These are phyloP conservation scores for Trypanosoma vivax DNA, from an alignment of 208 protist species.

Conservation along the genomic window DNA sequence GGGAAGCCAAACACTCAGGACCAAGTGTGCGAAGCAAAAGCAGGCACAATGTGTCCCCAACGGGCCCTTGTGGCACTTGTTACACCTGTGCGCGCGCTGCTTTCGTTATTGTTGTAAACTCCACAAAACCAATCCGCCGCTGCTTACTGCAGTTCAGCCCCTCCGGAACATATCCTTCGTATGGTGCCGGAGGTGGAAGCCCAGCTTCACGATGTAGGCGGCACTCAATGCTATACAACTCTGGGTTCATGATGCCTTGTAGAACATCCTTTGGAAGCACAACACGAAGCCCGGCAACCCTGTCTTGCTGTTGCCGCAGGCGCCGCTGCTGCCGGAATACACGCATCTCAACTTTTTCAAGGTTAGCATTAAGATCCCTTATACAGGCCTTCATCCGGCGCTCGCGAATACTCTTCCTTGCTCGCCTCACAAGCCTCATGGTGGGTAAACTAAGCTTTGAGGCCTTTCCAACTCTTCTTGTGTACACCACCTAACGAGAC, in stretches of 20 bases:
- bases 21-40: not conserved
- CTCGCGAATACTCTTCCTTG: slow-evolving; percentile 83
- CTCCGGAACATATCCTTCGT: slow-evolving; percentile 35
- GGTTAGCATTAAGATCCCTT: slow-evolving; percentile 72
- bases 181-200: slow-evolving; percentile 58
- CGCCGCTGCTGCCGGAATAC: slow-evolving; percentile 62
- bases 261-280: slow-evolving; percentile 50
- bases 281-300: slow-evolving; percentile 23
- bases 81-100: slow-evolving; percentile 24
- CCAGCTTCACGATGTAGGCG: slow-evolving; percentile 73
- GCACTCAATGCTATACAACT: slow-evolving; percentile 80
- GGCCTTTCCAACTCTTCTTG: not conserved
- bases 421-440: slow-evolving; percentile 84
- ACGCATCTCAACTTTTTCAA: slow-evolving; percentile 78
- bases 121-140: slow-evolving; percentile 70
- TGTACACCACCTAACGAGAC: too few species aligned
- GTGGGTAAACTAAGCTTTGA: not conserved
- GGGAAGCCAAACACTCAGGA: too few species aligned
- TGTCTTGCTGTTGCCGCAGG: slow-evolving; percentile 26
- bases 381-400: slow-evolving; percentile 84
- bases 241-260: slow-evolving; percentile 60
- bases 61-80: too few species aligned
- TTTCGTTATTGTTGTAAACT: slow-evolving; percentile 46
- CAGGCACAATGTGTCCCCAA: too few species aligned
- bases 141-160: slow-evolving; percentile 1